These are phyloP conservation scores for Globomyces pollinis-pini DNA, from an alignment of 192 early-diverging fungal genomes.

Conservation along the genomic window DNA sequence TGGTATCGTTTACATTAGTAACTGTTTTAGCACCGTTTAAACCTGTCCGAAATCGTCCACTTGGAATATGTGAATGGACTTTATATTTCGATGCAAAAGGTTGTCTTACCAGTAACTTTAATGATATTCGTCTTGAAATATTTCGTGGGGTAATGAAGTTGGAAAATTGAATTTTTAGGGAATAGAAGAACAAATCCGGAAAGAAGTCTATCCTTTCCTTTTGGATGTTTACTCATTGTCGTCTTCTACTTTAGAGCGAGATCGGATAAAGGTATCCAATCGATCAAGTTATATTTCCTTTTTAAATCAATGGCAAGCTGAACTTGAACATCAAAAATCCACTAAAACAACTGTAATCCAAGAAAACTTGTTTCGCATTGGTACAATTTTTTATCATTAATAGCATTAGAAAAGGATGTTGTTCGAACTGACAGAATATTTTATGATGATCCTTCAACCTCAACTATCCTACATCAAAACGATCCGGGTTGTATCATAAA, in stretches of 20 bases:
- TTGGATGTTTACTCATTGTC: conserved; percentile 77
- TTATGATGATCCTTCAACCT: conserved; percentile 17
- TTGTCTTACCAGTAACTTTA: neutral
- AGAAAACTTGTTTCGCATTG: conserved; percentile 14
- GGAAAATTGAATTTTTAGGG: neutral
- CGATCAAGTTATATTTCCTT: neutral
- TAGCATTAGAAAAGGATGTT: conserved; percentile 99
- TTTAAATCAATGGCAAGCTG: neutral
- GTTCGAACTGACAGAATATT: conserved; percentile 90
- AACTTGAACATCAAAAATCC: neutral
- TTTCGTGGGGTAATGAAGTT: neutral
- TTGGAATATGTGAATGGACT: neutral
- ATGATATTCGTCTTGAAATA: neutral
- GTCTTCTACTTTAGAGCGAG: conserved; percentile 65
- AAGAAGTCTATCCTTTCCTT: conserved; percentile 54
- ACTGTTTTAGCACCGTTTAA: too few species aligned
- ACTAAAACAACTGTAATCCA: neutral
- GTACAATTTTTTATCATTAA: too few species aligned
- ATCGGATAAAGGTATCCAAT: too few species aligned
- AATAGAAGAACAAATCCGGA: neutral
- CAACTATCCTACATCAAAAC: too few species aligned
- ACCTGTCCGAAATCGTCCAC: neutral
- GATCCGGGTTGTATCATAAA: conserved; percentile 35
- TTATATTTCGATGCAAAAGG: neutral
- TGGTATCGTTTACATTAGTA: too few species aligned